Conservation (phyloP, 129 eudicot genomes). For the Heracleum sosnowskyi region DNA sequence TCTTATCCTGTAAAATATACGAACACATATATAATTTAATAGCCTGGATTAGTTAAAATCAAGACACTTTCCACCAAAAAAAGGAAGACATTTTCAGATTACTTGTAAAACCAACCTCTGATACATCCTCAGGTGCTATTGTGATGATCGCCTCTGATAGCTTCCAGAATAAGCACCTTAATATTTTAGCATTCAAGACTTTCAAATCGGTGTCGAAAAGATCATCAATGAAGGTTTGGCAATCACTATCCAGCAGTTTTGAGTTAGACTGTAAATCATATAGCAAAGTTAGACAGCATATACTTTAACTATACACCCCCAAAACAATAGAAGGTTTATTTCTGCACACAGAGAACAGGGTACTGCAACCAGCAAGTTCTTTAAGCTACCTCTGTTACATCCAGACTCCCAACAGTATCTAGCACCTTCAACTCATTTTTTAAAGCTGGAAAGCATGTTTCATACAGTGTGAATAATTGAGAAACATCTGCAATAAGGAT, state of each 20-base stretch:
- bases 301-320: background rate
- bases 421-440: conserved; percentile 50
- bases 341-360: background rate
- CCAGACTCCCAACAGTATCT: conserved; percentile 31
- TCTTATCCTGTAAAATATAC: conserved; percentile 47
- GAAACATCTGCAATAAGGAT: conserved; percentile 34
- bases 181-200: conserved; percentile 56
- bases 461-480: conserved; percentile 37
- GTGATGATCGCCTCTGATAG: conserved; percentile 45
- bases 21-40: background rate
- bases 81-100: conserved; percentile 2
- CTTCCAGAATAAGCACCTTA: conserved; percentile 58
- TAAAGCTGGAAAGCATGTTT: conserved; percentile 41
- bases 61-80: background rate
- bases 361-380: conserved; percentile 5
- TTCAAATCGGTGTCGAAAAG: conserved; percentile 29
- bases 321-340: background rate
- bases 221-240: conserved; percentile 46
- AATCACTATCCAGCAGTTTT: conserved; percentile 45
- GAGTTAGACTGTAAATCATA: conserved; percentile 29
- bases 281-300: conserved; percentile 13
- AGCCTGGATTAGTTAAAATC: background rate
- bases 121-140: conserved; percentile 27
- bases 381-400: conserved; percentile 45
- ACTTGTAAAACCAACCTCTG: conserved; percentile 36